These are phyloP conservation scores for Wickerhamomyces rabaulensis DNA, from an alignment of 805 yeast genomes.

Conservation along the genomic window DNA sequence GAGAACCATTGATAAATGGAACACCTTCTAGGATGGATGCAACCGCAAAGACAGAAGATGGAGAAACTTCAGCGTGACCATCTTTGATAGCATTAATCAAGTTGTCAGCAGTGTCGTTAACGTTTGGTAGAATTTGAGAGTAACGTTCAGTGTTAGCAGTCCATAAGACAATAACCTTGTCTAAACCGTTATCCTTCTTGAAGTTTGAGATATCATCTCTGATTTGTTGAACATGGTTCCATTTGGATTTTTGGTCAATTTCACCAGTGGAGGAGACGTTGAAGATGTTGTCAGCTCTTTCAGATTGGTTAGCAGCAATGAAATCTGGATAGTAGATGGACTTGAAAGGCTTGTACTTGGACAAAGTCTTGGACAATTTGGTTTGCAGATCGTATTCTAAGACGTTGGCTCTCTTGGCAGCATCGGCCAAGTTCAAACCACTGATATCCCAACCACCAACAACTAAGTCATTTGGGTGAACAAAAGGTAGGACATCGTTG, in stretches of 20 bases:
- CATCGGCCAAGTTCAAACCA: constrained; percentile 60
- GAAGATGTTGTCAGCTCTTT: constrained; percentile 83
- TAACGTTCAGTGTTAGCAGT: constrained; percentile 97
- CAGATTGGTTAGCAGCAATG: constrained; percentile 91
- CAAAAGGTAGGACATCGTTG: constrained; percentile 82
- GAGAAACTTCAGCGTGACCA: constrained; percentile 81
- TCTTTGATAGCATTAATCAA: constrained; percentile 65
- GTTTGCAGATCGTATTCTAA: constrained; percentile 81
- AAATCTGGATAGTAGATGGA: constrained; percentile 94
- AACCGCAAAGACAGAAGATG: constrained; percentile 91
- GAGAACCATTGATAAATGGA: constrained; percentile 94
- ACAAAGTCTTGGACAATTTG: constrained; percentile 61
- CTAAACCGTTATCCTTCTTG: constrained; percentile 66
- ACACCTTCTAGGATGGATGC: constrained; percentile 85
- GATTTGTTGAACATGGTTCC: constrained; percentile 85
- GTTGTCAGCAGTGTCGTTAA: constrained; percentile 85
- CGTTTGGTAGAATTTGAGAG: constrained; percentile 69
- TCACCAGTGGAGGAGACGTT: constrained; percentile 48
- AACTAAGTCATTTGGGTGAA: constrained; percentile 83
- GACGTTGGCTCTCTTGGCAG: constrained; percentile 82
- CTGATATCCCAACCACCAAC: constrained; percentile 95
- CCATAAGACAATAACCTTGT: constrained; percentile 89
- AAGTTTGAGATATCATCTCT: constrained; percentile 79
- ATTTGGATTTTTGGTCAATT: constrained; percentile 56
- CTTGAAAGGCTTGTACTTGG: constrained; percentile 62